Percentiles rank a stretch among this genome's conserved stretches.
phyloP scores from a whole-genome alignment of 768 basidiomycete genomes.

The Trametes coccinea region DNA sequence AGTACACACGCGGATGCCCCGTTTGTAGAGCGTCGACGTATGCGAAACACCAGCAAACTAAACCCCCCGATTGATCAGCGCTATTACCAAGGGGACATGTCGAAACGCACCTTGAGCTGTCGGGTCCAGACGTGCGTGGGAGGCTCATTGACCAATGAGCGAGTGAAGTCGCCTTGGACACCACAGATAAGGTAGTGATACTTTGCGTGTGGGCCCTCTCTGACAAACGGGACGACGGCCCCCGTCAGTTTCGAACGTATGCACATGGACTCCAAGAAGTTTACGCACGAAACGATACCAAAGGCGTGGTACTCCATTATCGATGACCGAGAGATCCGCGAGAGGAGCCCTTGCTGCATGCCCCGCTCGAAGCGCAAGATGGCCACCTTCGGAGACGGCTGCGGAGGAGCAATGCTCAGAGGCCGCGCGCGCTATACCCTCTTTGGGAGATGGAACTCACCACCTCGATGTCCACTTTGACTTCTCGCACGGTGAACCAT shows the following conservation, averaged over 20 bases:
- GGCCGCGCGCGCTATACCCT: conserved; percentile 1
- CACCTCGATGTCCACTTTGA: conserved; percentile 43
- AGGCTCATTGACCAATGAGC: conserved; percentile 42
- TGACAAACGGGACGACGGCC: conserved; percentile 19
- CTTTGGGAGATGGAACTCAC: conserved; percentile 30
- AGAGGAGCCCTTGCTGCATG: conserved; percentile 48
- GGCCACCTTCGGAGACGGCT: conserved; percentile 46
- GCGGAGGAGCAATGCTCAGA: conserved; percentile 1
- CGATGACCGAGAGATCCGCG: conserved; percentile 40
- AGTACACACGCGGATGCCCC: conserved; percentile 47
- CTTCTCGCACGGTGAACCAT: conserved; percentile 42
- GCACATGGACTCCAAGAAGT: neutral
- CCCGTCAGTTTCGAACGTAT: conserved; percentile 11
- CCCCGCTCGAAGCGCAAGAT: conserved; percentile 44
- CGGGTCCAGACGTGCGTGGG: conserved; percentile 45
- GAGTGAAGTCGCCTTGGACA: conserved; percentile 49
- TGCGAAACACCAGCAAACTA: conserved; percentile 47
- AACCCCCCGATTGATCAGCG: neutral
- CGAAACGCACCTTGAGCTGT: conserved; percentile 39
- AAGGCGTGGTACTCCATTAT: conserved; percentile 50
- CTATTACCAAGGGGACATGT: neutral
- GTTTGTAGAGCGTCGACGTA: conserved; percentile 44
- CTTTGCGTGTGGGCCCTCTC: conserved; percentile 42
- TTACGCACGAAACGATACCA: conserved; percentile 40
- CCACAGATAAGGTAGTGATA: conserved; percentile 48